Evolutionary conservation across 2,329 filamentous ascomycete genomes (phyloP).

Genomic region (Xylaria sp.): DNA sequence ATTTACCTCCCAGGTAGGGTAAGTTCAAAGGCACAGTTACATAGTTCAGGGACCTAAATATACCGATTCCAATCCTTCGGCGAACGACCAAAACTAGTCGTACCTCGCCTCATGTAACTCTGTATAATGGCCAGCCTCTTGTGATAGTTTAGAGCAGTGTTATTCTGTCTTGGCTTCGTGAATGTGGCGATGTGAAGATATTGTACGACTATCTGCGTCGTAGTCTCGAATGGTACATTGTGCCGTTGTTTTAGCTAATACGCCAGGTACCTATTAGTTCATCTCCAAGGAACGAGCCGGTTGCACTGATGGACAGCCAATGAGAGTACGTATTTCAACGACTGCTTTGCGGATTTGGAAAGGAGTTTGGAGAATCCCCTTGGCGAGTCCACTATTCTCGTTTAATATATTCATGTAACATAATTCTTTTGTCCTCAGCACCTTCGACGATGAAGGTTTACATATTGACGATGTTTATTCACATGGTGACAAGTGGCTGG

Average conservation of each 20-base stretch:
- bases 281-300: neutral
- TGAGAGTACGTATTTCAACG: constrained; percentile 16
- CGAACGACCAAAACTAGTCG: neutral
- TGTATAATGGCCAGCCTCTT: neutral
- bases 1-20: neutral
- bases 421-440: neutral
- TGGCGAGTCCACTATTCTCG: constrained; percentile 17
- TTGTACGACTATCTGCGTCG: neutral
- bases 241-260: constrained; percentile 23
- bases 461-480: neutral
- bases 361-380: neutral
- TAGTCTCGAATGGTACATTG: neutral
- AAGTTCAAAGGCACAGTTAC: neutral
- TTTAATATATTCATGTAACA: neutral
- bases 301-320: constrained; percentile 10
- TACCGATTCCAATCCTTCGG: constrained; percentile 3
- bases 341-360: constrained; percentile 24
- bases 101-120: neutral
- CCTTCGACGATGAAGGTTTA: neutral
- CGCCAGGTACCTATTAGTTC: neutral
- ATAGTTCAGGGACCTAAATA: constrained; percentile 4
- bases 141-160: too few relatives aligned
- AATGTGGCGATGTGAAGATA: neutral
- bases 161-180: neutral
- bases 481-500: neutral